Conservation (phyloP, 2,329 filamentous ascomycete species). For the Alternaria rosae region DNA sequence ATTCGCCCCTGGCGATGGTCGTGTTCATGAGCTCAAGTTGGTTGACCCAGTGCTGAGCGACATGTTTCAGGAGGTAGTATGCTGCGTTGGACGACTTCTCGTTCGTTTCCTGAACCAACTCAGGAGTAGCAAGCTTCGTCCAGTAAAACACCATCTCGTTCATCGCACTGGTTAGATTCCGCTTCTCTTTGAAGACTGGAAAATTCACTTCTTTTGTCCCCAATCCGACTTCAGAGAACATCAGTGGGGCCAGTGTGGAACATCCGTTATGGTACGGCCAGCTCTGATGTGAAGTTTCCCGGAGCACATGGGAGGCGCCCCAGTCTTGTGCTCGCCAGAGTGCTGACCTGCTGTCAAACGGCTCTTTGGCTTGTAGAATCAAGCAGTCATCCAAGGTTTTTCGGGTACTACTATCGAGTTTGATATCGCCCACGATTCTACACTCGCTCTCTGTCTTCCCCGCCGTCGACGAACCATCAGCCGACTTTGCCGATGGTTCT, state of each 20-base stretch:
- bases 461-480: neutral
- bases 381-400: neutral
- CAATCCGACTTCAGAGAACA: neutral
- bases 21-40: slow-evolving; percentile 9
- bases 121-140: neutral
- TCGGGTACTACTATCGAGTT: neutral
- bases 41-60: slow-evolving; percentile 7
- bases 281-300: neutral
- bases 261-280: neutral
- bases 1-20: slow-evolving; percentile 11
- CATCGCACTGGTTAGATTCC: neutral
- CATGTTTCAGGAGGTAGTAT: slow-evolving; percentile 3
- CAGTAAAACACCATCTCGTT: neutral
- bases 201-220: neutral
- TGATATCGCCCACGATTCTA: neutral
- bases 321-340: neutral
- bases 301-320: neutral
- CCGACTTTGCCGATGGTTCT: neutral
- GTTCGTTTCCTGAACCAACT: neutral
- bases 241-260: neutral
- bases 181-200: neutral
- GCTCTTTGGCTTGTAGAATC: neutral
- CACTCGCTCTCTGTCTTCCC: neutral
- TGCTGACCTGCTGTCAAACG: neutral
- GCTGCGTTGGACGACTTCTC: neutral